phyloP scores from a whole-genome alignment of 257 asterid genomes.

The Solanum paucissectum region DNA sequence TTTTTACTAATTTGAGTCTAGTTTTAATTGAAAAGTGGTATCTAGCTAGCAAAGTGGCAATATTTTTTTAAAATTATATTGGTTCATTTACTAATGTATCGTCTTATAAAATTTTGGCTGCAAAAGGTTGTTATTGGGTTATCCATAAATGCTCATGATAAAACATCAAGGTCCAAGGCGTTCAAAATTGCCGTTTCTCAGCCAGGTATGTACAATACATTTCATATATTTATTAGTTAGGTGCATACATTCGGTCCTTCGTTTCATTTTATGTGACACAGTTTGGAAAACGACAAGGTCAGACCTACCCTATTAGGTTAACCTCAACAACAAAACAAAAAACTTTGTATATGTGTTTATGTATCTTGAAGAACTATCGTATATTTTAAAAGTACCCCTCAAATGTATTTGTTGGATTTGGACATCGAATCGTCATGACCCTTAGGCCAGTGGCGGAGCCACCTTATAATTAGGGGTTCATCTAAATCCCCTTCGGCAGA shows the following conservation, averaged over 20 bases:
- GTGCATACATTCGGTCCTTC: not conserved
- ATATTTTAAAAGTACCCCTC: too few species aligned
- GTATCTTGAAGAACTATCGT: not conserved
- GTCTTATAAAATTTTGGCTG: not conserved
- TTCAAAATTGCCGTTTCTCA: constrained; percentile 1
- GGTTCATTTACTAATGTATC: not conserved
- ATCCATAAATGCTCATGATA: not conserved
- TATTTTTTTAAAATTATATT: not conserved
- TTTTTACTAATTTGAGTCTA: not conserved
- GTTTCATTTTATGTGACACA: not conserved
- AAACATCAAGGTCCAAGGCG: not conserved
- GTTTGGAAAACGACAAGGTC: not conserved
- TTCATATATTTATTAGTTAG: not conserved
- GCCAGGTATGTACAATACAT: not conserved
- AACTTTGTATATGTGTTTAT: too few species aligned
- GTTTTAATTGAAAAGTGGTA: not conserved
- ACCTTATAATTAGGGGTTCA: too few species aligned
- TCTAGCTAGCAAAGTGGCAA: not conserved
- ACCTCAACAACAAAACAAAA: not conserved
- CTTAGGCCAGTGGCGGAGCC: not conserved
- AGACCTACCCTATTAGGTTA: not conserved
- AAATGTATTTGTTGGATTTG: not conserved
- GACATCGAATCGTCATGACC: not conserved
- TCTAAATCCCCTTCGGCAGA: too few species aligned
- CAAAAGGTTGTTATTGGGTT: not conserved